These are phyloP conservation scores for Glycine soja DNA, from an alignment of 306 rosid genomes.

Conservation along the genomic window DNA sequence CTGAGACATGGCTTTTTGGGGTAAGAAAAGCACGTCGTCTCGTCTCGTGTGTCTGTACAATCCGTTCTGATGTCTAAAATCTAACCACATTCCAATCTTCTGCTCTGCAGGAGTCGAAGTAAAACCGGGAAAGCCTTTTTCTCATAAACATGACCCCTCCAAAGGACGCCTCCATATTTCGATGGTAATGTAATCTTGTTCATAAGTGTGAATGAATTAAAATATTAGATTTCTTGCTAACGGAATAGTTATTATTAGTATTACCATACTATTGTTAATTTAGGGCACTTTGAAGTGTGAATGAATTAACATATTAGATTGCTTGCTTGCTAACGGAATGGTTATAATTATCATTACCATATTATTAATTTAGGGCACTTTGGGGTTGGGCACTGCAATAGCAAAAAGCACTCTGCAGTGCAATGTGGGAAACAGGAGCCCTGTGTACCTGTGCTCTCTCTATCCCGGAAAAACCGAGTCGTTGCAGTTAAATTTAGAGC, in stretches of 20 bases:
- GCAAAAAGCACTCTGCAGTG: slow-evolving; percentile 82
- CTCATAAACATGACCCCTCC: slow-evolving; percentile 56
- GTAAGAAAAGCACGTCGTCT: slow-evolving; percentile 45
- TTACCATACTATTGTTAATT: background rate
- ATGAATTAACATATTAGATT: background rate
- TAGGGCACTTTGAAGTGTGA: slow-evolving; percentile 65
- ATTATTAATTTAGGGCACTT: slow-evolving; percentile 60
- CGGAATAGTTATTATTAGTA: background rate
- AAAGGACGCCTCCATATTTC: slow-evolving; percentile 91
- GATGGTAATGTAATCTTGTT: slow-evolving; percentile 51
- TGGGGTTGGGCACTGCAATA: slow-evolving; percentile 70
- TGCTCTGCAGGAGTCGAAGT: slow-evolving; percentile 71
- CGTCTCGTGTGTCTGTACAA: too few relatives aligned
- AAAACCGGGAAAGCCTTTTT: slow-evolving; percentile 82
- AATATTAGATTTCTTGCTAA: background rate
- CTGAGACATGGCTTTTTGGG: slow-evolving; percentile 81
- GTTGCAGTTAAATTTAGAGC: slow-evolving; percentile 80
- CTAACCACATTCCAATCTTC: background rate
- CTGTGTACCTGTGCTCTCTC: slow-evolving; percentile 80
- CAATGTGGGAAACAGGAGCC: slow-evolving; percentile 81
- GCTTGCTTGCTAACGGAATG: background rate
- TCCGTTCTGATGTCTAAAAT: background rate
- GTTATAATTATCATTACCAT: background rate
- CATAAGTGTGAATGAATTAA: background rate
- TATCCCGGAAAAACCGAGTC: slow-evolving; percentile 76